phyloP scores from a whole-genome alignment of 2,329 filamentous ascomycete species.

The Exophiala dermatitidis region DNA sequence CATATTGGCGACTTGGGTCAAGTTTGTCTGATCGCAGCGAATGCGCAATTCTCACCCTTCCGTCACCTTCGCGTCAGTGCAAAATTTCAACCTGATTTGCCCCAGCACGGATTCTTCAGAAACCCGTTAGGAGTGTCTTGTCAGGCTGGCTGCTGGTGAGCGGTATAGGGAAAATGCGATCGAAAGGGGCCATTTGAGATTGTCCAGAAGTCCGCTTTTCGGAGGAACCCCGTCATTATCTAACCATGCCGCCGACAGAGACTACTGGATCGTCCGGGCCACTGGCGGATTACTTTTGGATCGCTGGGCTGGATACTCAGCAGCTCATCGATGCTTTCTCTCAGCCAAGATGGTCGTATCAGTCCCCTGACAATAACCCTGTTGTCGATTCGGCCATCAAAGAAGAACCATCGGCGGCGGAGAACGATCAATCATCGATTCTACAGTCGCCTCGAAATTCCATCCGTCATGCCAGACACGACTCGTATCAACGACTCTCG shows the following conservation, averaged over 20 bases:
- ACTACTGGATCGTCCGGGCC: constrained; percentile 40
- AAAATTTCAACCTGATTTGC: too few relatives aligned
- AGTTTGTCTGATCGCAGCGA: background rate
- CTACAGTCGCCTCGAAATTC: constrained; percentile 37
- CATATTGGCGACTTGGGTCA: background rate
- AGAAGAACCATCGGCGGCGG: constrained; percentile 48
- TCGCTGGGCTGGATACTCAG: constrained; percentile 44
- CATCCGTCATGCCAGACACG: constrained; percentile 32
- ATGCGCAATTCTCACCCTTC: background rate
- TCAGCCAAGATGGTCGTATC: constrained; percentile 18
- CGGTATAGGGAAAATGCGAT: background rate
- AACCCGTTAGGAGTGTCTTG: too few relatives aligned
- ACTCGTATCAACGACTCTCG: constrained; percentile 37
- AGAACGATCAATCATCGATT: constrained; percentile 40
- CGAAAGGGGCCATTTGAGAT: background rate
- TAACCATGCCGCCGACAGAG: constrained; percentile 12
- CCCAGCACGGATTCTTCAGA: too few relatives aligned
- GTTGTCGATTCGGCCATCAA: constrained; percentile 45
- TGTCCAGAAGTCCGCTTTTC: background rate
- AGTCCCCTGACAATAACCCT: constrained; percentile 35
- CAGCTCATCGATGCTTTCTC: constrained; percentile 40
- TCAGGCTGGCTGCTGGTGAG: too few relatives aligned
- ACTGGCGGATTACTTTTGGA: constrained; percentile 62
- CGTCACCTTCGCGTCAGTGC: too few relatives aligned
- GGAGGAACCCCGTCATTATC: background rate